Evolutionary conservation across 345 rosid genomes (phyloP), one percentile per base, ranked within the genome.

Genomic region (Arabis hirsuta): DNA sequence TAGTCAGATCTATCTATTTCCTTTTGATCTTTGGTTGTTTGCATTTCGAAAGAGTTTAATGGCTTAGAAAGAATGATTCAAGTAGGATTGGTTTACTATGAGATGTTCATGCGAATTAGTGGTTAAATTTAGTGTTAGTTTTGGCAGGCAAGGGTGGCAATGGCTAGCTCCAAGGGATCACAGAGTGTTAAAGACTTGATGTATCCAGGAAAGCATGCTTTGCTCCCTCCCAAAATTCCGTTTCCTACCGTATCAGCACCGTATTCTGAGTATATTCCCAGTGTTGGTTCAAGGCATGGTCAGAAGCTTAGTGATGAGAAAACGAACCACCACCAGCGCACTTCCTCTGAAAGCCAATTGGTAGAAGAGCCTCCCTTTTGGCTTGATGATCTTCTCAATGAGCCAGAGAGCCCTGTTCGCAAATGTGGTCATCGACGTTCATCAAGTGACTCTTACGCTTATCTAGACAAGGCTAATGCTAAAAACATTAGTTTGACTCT

Each of bases 321-420:
- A 57, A 22, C 72, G 6, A 34, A 9, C 38, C 88, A 85, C 72
- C 98, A 90, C 78, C 98, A 87, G 39, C 84, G 99, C 27, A 96
- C 98, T 76, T 88, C 97, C 43, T 96, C 99, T 11, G 98, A 92
- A 86, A 88, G 92, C 58, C 60, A 86, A 61, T 69, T 90, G 55
- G 63, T 86, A 52, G 99, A 96, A 57, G 98, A 92, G 77, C 98
- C 89, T 76, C 99, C 99, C 65, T 96, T 91, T 65, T 96, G 99
- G 99, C 94, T 92, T 62, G 99, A 96, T 84, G 99, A 96, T 84
- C 93, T 92, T 59, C 97, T 96, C 66, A 87, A 92, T 29, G 99
- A 96, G 78, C 99, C 98, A 0, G 98, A 96, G 64, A 96, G 90
- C 46, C 98, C 98, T 56, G 96, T 85, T 16, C 87, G 86, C 16